Evolutionary conservation across 768 basidiomycete species (phyloP).

Genomic region (Gloeostereum incarnatum): DNA sequence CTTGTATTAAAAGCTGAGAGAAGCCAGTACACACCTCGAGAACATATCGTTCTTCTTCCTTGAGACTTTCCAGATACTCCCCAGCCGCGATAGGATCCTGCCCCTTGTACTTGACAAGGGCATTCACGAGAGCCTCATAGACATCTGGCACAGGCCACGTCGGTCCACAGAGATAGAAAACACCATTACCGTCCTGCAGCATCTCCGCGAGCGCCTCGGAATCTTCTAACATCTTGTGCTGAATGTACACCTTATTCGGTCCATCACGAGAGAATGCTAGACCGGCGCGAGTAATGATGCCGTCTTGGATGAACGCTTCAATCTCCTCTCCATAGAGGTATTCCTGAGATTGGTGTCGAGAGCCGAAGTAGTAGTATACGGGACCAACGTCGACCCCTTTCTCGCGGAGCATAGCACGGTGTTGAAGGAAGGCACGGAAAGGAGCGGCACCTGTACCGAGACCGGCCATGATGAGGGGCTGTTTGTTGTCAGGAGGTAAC

Average conservation of each 20-base stretch:
- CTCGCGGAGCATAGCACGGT: constrained; percentile 75
- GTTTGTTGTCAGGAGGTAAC: constrained; percentile 76
- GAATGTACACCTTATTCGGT: constrained; percentile 92
- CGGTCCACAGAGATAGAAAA: constrained; percentile 95
- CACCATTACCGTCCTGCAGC: constrained; percentile 65
- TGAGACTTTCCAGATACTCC: constrained; percentile 76
- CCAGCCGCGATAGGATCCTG: constrained; percentile 59
- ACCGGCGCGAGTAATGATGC: constrained; percentile 82
- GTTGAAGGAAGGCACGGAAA: constrained; percentile 98
- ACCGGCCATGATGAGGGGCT: constrained; percentile 97
- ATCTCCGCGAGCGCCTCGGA: constrained; percentile 65
- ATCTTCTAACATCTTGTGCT: constrained; percentile 96
- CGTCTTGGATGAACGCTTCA: constrained; percentile 84
- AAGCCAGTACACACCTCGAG: constrained; percentile 57
- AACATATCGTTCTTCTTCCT: constrained; percentile 97
- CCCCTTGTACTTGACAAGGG: constrained; percentile 65
- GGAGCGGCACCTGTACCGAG: constrained; percentile 98
- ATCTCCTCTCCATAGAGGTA: constrained; percentile 97
- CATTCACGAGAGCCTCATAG: constrained; percentile 82
- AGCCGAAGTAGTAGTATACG: constrained; percentile 97
- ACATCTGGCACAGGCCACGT: constrained; percentile 99
- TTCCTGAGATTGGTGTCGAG: constrained; percentile 90
- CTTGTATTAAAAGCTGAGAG: neutral
- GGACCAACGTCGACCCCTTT: constrained; percentile 83
- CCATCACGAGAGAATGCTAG: constrained; percentile 96